Evolutionary conservation across 2,329 filamentous ascomycete species (phyloP).

Genomic region (Lecanosticta acicola): DNA sequence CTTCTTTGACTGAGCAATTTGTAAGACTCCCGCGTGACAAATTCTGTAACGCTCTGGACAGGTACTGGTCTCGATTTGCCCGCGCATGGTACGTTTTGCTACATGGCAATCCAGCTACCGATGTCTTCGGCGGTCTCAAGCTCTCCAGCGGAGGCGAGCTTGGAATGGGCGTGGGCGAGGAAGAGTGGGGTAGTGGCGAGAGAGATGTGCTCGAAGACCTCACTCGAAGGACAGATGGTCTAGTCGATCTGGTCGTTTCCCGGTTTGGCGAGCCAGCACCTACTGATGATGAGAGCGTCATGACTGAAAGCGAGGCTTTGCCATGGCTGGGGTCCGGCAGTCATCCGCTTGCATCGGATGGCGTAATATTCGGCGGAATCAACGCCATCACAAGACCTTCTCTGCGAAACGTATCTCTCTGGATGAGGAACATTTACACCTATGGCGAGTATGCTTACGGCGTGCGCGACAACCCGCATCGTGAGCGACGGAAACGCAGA

Average conservation of each 20-base stretch:
- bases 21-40: conserved; percentile 57
- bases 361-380: conserved; percentile 77
- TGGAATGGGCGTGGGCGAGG: conserved; percentile 89
- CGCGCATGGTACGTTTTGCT: conserved; percentile 79
- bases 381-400: conserved; percentile 68
- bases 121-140: conserved; percentile 77
- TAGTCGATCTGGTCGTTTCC: conserved; percentile 82
- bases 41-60: conserved; percentile 66
- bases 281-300: conserved; percentile 26
- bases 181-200: conserved; percentile 90
- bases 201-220: conserved; percentile 90
- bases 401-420: conserved; percentile 67
- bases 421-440: conserved; percentile 82
- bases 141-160: conserved; percentile 85
- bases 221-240: conserved; percentile 68
- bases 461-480: conserved; percentile 69
- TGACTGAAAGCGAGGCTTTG: conserved; percentile 24
- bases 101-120: conserved; percentile 78
- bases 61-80: conserved; percentile 72
- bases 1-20: conserved; percentile 66
- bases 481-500: conserved; percentile 50
- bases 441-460: conserved; percentile 84
- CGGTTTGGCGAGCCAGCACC: conserved; percentile 63
- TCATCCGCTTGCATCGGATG: conserved; percentile 66
- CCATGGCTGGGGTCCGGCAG: conserved; percentile 70